Evolutionary conservation across 75 land plant species (phyloP).

Genomic region (Pinus tabuliformis): DNA sequence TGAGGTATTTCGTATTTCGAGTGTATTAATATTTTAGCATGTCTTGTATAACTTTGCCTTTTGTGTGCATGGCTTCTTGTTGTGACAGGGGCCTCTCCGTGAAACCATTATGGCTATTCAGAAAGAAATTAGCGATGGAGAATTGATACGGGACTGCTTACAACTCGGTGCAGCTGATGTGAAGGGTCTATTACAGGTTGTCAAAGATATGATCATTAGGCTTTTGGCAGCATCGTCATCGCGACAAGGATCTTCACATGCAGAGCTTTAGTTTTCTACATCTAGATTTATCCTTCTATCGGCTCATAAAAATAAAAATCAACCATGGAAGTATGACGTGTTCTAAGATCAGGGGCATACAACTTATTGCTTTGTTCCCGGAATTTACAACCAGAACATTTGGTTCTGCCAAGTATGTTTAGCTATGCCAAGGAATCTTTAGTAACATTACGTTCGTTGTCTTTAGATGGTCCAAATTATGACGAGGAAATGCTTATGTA

Average conservation of each 20-base stretch:
- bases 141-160: constrained; percentile 46
- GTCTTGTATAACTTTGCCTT: background rate
- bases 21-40: background rate
- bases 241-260: background rate
- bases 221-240: background rate
- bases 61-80: background rate
- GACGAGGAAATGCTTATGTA: too few relatives aligned
- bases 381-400: too few relatives aligned
- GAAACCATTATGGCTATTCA: constrained; percentile 44
- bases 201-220: constrained; percentile 29
- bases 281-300: background rate
- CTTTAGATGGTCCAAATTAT: too few relatives aligned
- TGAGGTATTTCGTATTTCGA: background rate
- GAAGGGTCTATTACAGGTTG: constrained; percentile 47
- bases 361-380: too few relatives aligned
- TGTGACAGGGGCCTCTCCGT: constrained; percentile 51
- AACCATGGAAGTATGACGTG: background rate
- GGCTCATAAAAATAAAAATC: background rate
- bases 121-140: constrained; percentile 60
- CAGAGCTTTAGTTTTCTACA: background rate
- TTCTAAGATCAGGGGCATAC: background rate
- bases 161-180: constrained; percentile 51
- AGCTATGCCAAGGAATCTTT: too few relatives aligned
- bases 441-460: too few relatives aligned
- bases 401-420: too few relatives aligned